Evolutionary conservation across 139 green algal genomes (phyloP), one percentile per base, ranked within the genome.

Genomic region (Chlamydomonas sphaeroides): DNA sequence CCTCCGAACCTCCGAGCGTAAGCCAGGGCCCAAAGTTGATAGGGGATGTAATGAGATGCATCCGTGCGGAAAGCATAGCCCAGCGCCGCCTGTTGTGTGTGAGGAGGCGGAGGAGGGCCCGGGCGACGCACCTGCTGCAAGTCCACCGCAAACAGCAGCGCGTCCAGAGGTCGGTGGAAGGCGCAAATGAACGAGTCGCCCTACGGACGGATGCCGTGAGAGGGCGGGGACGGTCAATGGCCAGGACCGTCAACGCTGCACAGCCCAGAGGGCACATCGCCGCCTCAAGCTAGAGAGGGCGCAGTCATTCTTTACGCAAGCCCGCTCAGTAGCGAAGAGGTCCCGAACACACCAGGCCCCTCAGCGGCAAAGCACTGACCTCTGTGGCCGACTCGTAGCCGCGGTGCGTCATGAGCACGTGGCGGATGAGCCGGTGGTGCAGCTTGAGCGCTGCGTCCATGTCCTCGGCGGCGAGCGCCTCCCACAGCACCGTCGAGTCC

Each of bases 361-460:
- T n/a, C n/a, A n/a, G n/a, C n/a, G n/a, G n/a, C n/a, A n/a, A n/a
- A n/a, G n/a, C 11, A 62, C 53, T 26, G 18, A 30, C 53, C 65
- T 48, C 65, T 20, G 65, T 70, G 21, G 35, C 42, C 26, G 23
- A 33, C 5, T 83, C 75, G 35, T 83, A 83, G 30, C 75, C 75
- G 1, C 10, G 2, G 62, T 83, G 45, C 5, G n/a, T 17, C 3
- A 73, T 62, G 26, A 83, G 62, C 61, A 38, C 11, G 20, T 36
- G 25, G 1, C 75, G 59, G 32, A 83, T 65, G n/a, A 71, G 25
- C 1, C 26, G 18, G 75, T 83, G 75, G 61, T 83, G 75, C 26
- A 83, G 21, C 62, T 73, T 72, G 59, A 81, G 61, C 28, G 33
- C 42, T 62, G 42, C 41, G 32, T 74, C 62, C 75, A 83, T 83